These are phyloP conservation scores for Sclerotinia glacialis DNA, from an alignment of 2,329 filamentous ascomycete species.

Conservation along the genomic window DNA sequence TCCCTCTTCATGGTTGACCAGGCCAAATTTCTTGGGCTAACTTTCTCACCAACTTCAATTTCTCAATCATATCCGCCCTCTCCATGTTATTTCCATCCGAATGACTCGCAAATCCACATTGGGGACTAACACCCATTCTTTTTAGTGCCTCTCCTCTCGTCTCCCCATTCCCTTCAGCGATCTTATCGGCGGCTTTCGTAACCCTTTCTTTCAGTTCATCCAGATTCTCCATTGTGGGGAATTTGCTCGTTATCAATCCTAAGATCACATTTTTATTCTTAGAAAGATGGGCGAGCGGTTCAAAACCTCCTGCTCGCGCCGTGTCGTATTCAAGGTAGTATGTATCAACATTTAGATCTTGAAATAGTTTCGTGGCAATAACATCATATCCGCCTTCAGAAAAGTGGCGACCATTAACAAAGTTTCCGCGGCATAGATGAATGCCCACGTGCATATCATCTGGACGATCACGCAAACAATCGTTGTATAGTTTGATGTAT, in stretches of 20 bases:
- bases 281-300: constrained; percentile 60
- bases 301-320: constrained; percentile 61
- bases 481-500: constrained; percentile 76
- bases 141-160: constrained; percentile 65
- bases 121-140: constrained; percentile 65
- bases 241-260: constrained; percentile 62
- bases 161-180: constrained; percentile 65
- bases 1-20: constrained; percentile 26
- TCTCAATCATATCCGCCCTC: constrained; percentile 69
- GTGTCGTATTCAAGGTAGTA: constrained; percentile 72
- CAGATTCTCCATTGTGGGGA: constrained; percentile 60
- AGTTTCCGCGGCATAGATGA: constrained; percentile 70
- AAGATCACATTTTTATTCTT: constrained; percentile 62
- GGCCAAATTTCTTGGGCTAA: constrained; percentile 72
- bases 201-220: constrained; percentile 60
- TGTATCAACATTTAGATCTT: constrained; percentile 60
- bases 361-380: constrained; percentile 65
- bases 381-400: constrained; percentile 65
- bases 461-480: constrained; percentile 61
- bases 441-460: constrained; percentile 73
- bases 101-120: constrained; percentile 58
- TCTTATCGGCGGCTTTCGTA: constrained; percentile 60
- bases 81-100: constrained; percentile 61
- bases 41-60: constrained; percentile 66
- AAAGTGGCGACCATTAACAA: constrained; percentile 64